Base-by-base conservation (phyloP, 176 grass and related monocot genomes). In the Cymbopogon citratus region DNA sequence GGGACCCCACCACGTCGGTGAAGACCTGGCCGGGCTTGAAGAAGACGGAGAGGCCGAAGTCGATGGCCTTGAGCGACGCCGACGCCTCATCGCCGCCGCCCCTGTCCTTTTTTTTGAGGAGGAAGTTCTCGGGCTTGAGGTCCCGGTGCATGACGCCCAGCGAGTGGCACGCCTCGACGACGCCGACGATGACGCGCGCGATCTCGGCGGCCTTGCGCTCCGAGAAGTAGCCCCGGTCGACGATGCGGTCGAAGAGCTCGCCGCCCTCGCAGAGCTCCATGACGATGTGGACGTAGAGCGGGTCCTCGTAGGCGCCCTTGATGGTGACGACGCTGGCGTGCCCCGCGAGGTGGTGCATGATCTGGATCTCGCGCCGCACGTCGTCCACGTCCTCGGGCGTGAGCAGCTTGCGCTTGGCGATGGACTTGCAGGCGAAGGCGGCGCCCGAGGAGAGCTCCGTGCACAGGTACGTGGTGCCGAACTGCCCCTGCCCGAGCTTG, bases 201-300 rank as follows among this genome's bases (percentile, higher is more conserved):
- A 94, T 88, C 76, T 89, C 81, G 1, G 92, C 92, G 0, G 92
- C 92, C 69, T 62, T 87, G 23, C 89, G 77, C 89, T 94, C 92
- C 7, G 86, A 91, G 89, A 91, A 94, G 80, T 94, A 86, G 3
- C 92, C 87, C 7, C 89, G 46, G 43, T 85, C 75, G 0, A 95
- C 82, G 76, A 94, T 94, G 29, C 89, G 80, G 73, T 94, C 92
- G 73, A 94, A 94, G 23, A 94, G 77, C 65, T 94, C 92, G 16
- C 92, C 92, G 61, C 92, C 92, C 67, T 87, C 89, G 61, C 92
- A 94, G 4, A 94, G 89, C 81, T 94, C 92, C 92, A 92, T 97
- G 4, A 97, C 87, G 57, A 97, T 94, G 79, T 98, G 92, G 13
- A 98, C 92, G 48, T 87, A 91, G 7, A 82, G 73, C 33, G 79